A percentile compares a stretch with the other conserved stretches of the same genome.
Conservation (phyloP, 2,329 filamentous ascomycete species). For the Venturia carpophila region DNA sequence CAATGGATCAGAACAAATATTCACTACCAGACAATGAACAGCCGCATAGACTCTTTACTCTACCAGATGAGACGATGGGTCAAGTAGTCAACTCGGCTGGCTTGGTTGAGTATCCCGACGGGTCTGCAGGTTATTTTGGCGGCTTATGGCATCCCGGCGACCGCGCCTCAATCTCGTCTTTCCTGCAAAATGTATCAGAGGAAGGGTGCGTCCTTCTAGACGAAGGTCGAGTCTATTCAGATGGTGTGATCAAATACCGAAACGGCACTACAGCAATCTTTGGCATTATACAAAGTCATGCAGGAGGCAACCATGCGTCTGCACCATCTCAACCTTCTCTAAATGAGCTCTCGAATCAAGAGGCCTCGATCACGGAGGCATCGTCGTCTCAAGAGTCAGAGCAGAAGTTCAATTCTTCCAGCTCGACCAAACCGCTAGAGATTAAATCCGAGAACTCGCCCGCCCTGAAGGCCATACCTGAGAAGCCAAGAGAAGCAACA, state of each 20-base stretch:
- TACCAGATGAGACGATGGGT: not conserved
- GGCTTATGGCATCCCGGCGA: too few relatives aligned
- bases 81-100: not conserved
- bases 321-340: not conserved
- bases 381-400: not conserved
- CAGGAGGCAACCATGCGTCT: not conserved
- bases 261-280: not conserved
- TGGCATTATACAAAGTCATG: not conserved
- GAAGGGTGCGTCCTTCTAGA: not conserved
- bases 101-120: not conserved
- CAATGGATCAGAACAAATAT: not conserved
- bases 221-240: not conserved
- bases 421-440: too few relatives aligned
- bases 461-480: not conserved
- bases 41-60: not conserved
- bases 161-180: too few relatives aligned
- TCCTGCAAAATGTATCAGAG: too few relatives aligned
- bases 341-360: not conserved
- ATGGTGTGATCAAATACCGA: not conserved
- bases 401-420: not conserved
- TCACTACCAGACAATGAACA: not conserved
- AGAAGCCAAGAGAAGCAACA: not conserved
- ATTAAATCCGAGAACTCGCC: too few relatives aligned
- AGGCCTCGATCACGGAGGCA: not conserved
- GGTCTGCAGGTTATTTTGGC: not conserved